Percentiles rank a stretch among this genome's conserved stretches.
phyloP scores from a whole-genome alignment of 257 asterid genomes.

The Solanum lycopersicoides region DNA sequence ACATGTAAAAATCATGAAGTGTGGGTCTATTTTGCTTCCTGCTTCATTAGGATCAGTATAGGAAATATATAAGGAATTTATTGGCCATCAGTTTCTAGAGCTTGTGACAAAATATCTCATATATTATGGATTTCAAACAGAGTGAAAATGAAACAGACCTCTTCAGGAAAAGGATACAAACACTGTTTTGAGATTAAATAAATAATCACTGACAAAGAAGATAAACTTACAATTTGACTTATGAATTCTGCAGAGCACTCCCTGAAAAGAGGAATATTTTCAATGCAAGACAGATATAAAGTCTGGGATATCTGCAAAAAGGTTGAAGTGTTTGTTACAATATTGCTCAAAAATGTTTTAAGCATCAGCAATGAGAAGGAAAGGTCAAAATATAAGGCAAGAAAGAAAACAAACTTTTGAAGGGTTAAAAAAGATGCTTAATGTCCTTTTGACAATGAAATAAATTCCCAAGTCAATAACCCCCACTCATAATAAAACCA shows the following conservation, averaged over 20 bases:
- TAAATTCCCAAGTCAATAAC: background rate
- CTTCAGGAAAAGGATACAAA: background rate
- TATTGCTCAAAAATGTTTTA: background rate
- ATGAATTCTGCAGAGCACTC: conserved; percentile 81
- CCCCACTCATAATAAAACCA: background rate
- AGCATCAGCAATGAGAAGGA: background rate
- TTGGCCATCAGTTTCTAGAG: background rate
- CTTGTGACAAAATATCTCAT: background rate
- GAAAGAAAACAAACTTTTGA: background rate
- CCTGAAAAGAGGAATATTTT: conserved; percentile 58
- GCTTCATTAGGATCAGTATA: background rate
- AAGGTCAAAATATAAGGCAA: background rate
- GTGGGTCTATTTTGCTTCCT: background rate
- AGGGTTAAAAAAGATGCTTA: background rate
- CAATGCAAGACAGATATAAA: conserved; percentile 56
- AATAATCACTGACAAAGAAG: background rate
- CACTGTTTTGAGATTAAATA: background rate
- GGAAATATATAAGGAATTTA: background rate
- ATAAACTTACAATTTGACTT: conserved; percentile 71
- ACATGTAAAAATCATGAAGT: background rate
- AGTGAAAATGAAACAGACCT: background rate
- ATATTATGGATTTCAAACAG: background rate
- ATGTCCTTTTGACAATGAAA: background rate
- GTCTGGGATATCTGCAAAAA: conserved; percentile 69
- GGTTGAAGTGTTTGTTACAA: background rate